Conservation (phyloP, 371 early-diverging fungal genomes). For the Mortierella sp. region DNA sequence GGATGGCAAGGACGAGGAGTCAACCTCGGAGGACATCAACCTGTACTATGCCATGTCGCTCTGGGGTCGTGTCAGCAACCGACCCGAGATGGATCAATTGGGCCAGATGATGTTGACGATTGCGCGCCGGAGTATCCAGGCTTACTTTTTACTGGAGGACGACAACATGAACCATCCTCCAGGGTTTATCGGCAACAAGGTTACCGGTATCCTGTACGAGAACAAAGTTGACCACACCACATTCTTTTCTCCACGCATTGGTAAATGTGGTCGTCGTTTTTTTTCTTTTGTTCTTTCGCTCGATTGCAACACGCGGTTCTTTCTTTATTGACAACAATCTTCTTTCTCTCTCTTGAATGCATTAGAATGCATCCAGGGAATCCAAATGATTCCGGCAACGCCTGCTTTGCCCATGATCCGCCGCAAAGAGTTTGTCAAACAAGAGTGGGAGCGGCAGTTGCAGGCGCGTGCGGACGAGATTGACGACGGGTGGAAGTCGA, state of each 20-base stretch:
- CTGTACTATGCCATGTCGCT: slow-evolving; percentile 81
- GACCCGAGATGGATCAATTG: slow-evolving; percentile 58
- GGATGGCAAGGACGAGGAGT: slow-evolving; percentile 84
- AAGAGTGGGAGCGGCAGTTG: slow-evolving; percentile 70
- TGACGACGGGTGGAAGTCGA: slow-evolving; percentile 67
- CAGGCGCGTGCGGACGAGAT: slow-evolving; percentile 51
- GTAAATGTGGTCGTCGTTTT: slow-evolving; percentile 12
- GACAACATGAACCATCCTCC: slow-evolving; percentile 64
- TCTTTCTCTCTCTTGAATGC: background rate
- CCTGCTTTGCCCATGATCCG: slow-evolving; percentile 70
- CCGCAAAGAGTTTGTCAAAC: slow-evolving; percentile 63
- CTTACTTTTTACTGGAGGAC: slow-evolving; percentile 75
- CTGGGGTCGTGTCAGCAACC: slow-evolving; percentile 66
- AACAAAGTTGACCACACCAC: slow-evolving; percentile 81
- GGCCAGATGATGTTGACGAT: slow-evolving; percentile 68
- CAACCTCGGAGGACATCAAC: slow-evolving; percentile 82
- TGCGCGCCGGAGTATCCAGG: slow-evolving; percentile 70
- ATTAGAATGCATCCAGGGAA: slow-evolving; percentile 82
- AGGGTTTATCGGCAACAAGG: slow-evolving; percentile 71
- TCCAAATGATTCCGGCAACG: slow-evolving; percentile 86
- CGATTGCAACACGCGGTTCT: background rate
- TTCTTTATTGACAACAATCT: background rate
- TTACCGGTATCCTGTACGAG: slow-evolving; percentile 79
- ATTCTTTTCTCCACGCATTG: slow-evolving; percentile 25
- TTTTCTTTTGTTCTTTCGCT: background rate